A percentile compares a stretch with the other conserved stretches of the same genome.
Conservation (phyloP, 225 moss, liverwort and hornwort genomes). For the Anthoceros angustus region DNA sequence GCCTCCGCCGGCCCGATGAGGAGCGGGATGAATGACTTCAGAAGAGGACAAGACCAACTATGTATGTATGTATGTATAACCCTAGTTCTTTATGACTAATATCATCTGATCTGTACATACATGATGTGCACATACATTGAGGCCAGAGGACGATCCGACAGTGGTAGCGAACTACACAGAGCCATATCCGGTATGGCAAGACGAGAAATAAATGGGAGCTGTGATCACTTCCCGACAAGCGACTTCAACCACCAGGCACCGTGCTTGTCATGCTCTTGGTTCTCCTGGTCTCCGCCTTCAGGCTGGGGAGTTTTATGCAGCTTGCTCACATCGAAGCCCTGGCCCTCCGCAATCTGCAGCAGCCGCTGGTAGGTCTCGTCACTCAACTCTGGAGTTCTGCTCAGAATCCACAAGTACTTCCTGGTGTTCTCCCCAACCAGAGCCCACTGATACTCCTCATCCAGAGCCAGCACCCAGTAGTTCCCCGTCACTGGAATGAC, state of each 20-base stretch:
- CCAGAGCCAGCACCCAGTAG: slow-evolving; percentile 69
- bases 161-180: too few species aligned
- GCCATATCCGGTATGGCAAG: too few species aligned
- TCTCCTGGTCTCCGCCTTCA: slow-evolving; percentile 18
- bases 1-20: too few species aligned
- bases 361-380: slow-evolving; percentile 29
- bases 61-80: too few species aligned
- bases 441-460: slow-evolving; percentile 50
- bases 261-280: slow-evolving; percentile 12
- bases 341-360: slow-evolving; percentile 21
- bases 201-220: too few species aligned
- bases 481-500: slow-evolving; percentile 60
- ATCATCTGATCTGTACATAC: too few species aligned
- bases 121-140: too few species aligned
- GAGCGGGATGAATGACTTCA: too few species aligned
- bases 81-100: too few species aligned
- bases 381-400: slow-evolving; percentile 23
- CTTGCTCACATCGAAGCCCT: slow-evolving; percentile 25
- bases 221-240: slow-evolving; percentile 18
- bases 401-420: slow-evolving; percentile 57
- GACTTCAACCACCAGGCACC: slow-evolving; percentile 62
- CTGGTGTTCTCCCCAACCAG: slow-evolving; percentile 60
- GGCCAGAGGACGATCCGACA: too few species aligned
- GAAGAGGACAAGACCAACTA: too few species aligned
- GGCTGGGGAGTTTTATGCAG: slow-evolving; percentile 28